Evolutionary conservation across 495 filamentous ascomycete species (phyloP), one percentile per base, ranked within the genome.

Genomic region (Hyaloscypha variabilis): DNA sequence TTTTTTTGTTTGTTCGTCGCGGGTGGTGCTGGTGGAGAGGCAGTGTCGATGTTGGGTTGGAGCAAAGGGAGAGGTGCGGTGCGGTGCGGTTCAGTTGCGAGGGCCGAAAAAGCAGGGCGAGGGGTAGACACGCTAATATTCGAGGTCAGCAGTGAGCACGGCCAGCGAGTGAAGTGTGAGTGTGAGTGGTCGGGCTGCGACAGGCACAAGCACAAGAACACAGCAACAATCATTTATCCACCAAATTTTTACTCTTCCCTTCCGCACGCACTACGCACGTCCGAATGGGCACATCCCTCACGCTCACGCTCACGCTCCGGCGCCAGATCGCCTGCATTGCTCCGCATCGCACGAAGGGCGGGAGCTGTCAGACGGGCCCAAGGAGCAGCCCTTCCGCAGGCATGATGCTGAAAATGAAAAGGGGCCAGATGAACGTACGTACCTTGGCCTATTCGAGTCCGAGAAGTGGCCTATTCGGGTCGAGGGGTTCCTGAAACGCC

Each of bases 401-500:
- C 21, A 29, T 29, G 3, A 54, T 3, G 17, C 2, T 29, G 19
- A 54, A 26, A 24, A 25, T 54, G 51, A 54, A 25, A 25, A 23
- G 51, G 51, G 51, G 26, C n/a, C 21, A 25, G 24, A 5, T 54
- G 21, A 54, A 54, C 51, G 8, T n/a, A 54, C 51, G n/a, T n/a
- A n/a, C 51, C n/a, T 54, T 10, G 26, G 25, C 51, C 51, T 53
- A 53, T 24, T 24, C 6, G 8, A 10, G 10, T 6, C 14, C 21
- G 51, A 53, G 23, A 28, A 53, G 21, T 53, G 21, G 51, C 51
- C 51, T 54, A 24, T 54, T 54, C 25, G 51, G 25, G 51, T 54
- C 51, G 11, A 46, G 39, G 39, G 39, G 39, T 17, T 46, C 19
- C 51, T 54, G 51, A 54, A 54, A 54, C 51, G 0, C 51, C 21